phyloP scores from a whole-genome alignment of 495 filamentous ascomycete genomes.

The Monascus purpureus region DNA sequence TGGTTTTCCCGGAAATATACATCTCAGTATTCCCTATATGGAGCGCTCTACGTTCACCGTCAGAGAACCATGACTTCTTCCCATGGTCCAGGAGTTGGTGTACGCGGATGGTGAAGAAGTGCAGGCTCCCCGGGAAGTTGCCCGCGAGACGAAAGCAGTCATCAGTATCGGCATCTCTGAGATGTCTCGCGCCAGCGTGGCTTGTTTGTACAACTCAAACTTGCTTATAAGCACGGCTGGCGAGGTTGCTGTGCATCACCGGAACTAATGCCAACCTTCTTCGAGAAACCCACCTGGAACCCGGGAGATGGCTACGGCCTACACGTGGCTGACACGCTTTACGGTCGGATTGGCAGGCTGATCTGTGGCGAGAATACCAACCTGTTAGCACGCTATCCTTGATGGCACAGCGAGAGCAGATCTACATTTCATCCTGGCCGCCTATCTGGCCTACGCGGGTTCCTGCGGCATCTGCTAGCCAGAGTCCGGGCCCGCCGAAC shows the following conservation, averaged over 20 bases:
- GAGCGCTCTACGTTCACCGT: conserved; percentile 16
- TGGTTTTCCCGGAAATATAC: conserved; percentile 35
- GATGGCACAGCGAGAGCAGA: conserved; percentile 10
- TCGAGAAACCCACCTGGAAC: conserved; percentile 21
- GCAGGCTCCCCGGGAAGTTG: conserved; percentile 9
- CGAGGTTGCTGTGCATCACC: conserved; percentile 20
- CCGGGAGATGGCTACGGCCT: conserved; percentile 21
- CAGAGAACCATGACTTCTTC: conserved; percentile 20
- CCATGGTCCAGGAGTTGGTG: conserved; percentile 11
- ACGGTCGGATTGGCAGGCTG: conserved; percentile 15
- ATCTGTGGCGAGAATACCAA: conserved; percentile 30
- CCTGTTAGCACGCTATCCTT: conserved; percentile 16
- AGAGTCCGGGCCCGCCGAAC: conserved; percentile 3
- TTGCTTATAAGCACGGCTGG: conserved; percentile 15
- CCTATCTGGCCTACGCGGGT: conserved; percentile 17
- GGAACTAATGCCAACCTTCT: conserved; percentile 26
- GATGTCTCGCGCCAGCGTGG: conserved; percentile 14
- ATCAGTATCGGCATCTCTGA: conserved; percentile 22
- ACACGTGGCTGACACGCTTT: conserved; percentile 9
- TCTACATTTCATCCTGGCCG: conserved; percentile 22
- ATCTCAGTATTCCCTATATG: conserved; percentile 24
- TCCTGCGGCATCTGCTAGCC: conserved; percentile 5
- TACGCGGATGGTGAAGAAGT: conserved; percentile 23
- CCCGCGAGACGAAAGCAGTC: conserved; percentile 9
- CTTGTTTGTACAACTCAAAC: conserved; percentile 22